phyloP scores from a whole-genome alignment of 169 alveolate genomes.

The Fabrea salina region DNA sequence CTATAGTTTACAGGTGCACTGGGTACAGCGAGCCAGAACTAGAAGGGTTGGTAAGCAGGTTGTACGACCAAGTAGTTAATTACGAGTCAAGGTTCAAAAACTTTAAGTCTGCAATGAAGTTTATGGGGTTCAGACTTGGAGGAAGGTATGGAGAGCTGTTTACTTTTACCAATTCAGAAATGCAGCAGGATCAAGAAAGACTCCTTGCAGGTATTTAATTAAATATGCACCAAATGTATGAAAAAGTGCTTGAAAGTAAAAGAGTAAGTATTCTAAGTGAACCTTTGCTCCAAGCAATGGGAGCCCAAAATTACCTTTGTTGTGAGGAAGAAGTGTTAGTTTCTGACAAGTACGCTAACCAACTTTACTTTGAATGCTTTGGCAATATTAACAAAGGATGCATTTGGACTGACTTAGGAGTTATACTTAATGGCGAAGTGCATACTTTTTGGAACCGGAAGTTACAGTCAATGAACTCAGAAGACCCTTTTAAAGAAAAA shows the following conservation, averaged over 20 bases:
- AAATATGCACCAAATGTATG: no score
- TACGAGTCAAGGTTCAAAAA: not conserved
- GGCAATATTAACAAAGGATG: no score
- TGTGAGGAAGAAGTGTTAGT: no score
- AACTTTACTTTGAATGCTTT: no score
- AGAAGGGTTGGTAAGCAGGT: not conserved
- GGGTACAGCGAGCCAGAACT: not conserved
- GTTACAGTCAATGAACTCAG: not conserved
- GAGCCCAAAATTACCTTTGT: no score
- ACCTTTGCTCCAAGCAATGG: no score
- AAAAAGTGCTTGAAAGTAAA: no score
- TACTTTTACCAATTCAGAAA: not conserved
- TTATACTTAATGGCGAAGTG: constrained; percentile 5
- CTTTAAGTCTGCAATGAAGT: not conserved
- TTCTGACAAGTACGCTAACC: no score
- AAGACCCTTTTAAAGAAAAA: not conserved
- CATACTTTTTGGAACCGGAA: not conserved
- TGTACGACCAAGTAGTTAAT: not conserved
- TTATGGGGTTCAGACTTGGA: not conserved
- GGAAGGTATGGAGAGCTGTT: not conserved
- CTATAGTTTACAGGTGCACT: not conserved
- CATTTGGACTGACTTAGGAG: constrained; percentile 9
- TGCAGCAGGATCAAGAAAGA: not conserved
- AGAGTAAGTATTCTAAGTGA: no score
- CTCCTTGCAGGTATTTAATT: not conserved